Conservation (phyloP, 202 grass and related monocot genomes). For the Carex arenaria region DNA sequence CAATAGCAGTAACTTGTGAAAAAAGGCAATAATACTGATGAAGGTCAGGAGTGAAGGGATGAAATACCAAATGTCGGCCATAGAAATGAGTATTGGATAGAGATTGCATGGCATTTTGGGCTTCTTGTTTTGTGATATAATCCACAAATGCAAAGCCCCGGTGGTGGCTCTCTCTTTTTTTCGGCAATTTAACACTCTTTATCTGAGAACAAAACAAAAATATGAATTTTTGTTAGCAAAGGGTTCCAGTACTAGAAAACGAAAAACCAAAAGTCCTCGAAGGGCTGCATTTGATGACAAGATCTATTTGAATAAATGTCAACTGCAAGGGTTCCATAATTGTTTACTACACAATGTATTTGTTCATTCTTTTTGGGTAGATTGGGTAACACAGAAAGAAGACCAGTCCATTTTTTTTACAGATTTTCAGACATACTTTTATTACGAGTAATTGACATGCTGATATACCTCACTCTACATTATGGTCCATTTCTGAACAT, state of each 20-base stretch:
- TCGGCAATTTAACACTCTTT: slow-evolving; percentile 76
- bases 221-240: neutral
- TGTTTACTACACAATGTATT: neutral
- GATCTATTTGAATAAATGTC: neutral
- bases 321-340: neutral
- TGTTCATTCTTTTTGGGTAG: neutral
- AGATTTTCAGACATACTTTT: neutral
- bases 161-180: slow-evolving; percentile 80
- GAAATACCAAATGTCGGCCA: slow-evolving; percentile 69
- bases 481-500: neutral
- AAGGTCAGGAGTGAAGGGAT: neutral
- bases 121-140: slow-evolving; percentile 83
- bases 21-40: neutral
- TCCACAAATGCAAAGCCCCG: slow-evolving; percentile 94
- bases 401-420: neutral
- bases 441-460: neutral
- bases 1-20: neutral
- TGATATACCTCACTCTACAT: neutral
- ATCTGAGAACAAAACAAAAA: slow-evolving; percentile 41
- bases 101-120: slow-evolving; percentile 68
- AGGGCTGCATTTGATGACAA: neutral
- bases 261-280: neutral
- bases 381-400: neutral
- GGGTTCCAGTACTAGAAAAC: neutral
- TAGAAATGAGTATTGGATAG: slow-evolving; percentile 90